Base-by-base conservation (phyloP, 2,329 filamentous ascomycete genomes). In the Bipolaris victoriae region DNA sequence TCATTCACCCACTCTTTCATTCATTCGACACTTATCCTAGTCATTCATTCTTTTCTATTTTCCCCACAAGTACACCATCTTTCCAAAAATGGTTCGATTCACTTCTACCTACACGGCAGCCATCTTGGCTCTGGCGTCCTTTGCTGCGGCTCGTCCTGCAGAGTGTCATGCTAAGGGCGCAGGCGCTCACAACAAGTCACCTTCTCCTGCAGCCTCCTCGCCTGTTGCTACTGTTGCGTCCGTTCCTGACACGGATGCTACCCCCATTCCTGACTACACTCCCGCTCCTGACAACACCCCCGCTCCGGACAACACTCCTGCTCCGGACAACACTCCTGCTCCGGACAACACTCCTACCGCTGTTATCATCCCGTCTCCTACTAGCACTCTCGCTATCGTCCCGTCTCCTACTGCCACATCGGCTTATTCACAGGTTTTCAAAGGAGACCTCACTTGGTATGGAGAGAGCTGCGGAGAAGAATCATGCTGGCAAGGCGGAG, bases 51-150 rank as follows among this genome's bases (percentile, higher is more conserved):
- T 43, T 31, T 15, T 3, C 29, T 29, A n/a, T 3, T 3, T 29
- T n/a, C 43, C n/a, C 43, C 43, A 18, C 24, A 45, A n/a, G 4
- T 18, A 31, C 18, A 31, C 26, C 10, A 33, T 15, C 43, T 45
- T 31, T 13, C 26, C 13, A 15, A 46, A 46, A 33, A 46, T 46
- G 43, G 43, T 46, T 7, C 43, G 29, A 46, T 46, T 46, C 43
- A 9, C 18, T 46, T 46, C 43, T 33, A 46, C 26, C 26, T 46
- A 10, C 16, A 20, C 10, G 2, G 29, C 43, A 46, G 43, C 26
- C 29, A 46, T 33, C 16, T 46, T 46, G 43, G 43, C 26, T 31
- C 9, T 46, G n/a, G 43, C 29, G 29, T 20, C 43, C 5, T 46
- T 46, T 46, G 29, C 43, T 46, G 43, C 26, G 29, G 26, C 26